Evolutionary conservation across 805 yeast genomes (phyloP), one percentile per base, ranked within the genome.

Genomic region (Schwanniomyces polymorphus): DNA sequence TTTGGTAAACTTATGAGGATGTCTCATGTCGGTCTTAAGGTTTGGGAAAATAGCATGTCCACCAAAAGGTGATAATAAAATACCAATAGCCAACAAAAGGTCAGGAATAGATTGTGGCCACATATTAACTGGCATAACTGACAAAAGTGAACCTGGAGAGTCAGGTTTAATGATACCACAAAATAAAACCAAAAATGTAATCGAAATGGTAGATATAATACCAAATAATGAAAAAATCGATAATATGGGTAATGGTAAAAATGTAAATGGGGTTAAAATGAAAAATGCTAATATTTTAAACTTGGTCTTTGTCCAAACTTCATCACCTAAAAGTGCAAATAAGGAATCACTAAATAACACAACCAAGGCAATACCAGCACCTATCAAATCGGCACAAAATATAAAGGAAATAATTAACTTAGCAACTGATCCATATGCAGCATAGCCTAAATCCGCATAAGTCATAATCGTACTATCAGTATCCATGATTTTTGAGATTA

Each of bases 331-430:
- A 34, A 88, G 67, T 0, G 91, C 89, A 66, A 81, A 80, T 45
- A 91, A 74, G 1, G 96, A 88, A 65, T 91, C 97, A 17, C 95
- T 90, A 64, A 91, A 89, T 21, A 91, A 72, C 18, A 91, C 88
- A 42, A 88, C 80, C 50, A 91, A 72, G 0, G 96, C 80, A 9
- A 91, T 91, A 14, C 96, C 91, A 38, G 86, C 85, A 2, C 92
- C 96, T 47, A 87, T 55, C 38, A 91, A 73, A 58, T 91, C 97
- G 37, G 88, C 55, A 0, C 92, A 84, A 60, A 91, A 90, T 11
- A 90, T 59, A 11, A 84, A 54, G 2, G 96, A 87, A 27, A 91
- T 86, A 29, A 86, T 63, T 3, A 88, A 72, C 57, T 96, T 79
- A 2, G 94, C 96, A 27, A 72, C 73, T 2, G 86, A 71, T 1